Evolutionary conservation across 148 eudicot species (phyloP).

Genomic region (Dianthus caryophyllus): DNA sequence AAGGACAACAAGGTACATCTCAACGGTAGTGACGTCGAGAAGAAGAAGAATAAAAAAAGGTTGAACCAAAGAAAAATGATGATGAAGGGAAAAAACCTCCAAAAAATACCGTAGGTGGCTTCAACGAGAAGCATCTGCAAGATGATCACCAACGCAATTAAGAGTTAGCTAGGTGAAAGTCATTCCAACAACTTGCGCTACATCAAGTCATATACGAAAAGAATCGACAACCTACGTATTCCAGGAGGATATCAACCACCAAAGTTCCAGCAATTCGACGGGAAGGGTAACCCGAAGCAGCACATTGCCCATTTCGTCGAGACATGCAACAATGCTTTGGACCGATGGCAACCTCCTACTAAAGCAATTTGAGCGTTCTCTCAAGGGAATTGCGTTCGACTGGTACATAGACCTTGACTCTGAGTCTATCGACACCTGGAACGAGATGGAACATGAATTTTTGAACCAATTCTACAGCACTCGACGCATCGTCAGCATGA

Average conservation of each 20-base stretch:
- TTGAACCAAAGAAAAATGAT: too few species aligned
- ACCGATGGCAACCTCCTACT: background rate
- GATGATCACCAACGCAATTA: background rate
- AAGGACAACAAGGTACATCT: background rate
- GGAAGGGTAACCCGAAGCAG: background rate
- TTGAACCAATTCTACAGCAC: constrained; percentile 1
- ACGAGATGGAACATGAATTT: background rate
- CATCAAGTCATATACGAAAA: background rate
- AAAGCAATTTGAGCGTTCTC: background rate
- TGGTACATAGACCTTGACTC: background rate
- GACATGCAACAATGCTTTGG: background rate
- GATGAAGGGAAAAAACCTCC: background rate
- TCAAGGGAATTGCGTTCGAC: background rate
- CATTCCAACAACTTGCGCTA: background rate
- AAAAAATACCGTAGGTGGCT: background rate
- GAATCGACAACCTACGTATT: background rate
- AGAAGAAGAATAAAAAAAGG: background rate
- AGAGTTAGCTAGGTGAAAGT: background rate
- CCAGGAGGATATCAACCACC: background rate
- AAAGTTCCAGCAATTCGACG: too few species aligned
- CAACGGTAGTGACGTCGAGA: background rate
- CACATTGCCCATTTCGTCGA: background rate
- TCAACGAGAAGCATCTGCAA: background rate
- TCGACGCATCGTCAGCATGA: background rate
- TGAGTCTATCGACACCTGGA: background rate